A percentile compares a stretch with the other conserved stretches of the same genome.
These are phyloP conservation scores for Protomyces inouyei DNA, from an alignment of 1,139 yeast species.

Conservation along the genomic window DNA sequence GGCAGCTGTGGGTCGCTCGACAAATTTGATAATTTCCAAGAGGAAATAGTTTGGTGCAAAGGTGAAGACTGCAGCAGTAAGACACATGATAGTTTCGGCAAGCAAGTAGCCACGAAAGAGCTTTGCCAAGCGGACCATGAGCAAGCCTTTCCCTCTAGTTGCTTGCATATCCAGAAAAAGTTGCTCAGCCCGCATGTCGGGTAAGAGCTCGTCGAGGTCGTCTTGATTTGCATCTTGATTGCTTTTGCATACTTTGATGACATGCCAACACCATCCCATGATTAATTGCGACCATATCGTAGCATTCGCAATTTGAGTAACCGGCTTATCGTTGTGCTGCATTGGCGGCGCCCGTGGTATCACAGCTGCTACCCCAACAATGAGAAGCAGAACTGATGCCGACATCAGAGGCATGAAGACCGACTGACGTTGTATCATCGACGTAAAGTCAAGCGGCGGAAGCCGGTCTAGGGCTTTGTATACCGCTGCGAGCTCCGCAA, in stretches of 20 bases:
- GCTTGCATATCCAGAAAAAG: background rate
- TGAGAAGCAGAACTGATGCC: no score
- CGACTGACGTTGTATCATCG: no score
- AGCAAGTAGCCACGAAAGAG: background rate
- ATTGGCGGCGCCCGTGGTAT: slow-evolving; percentile 7
- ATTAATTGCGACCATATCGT: background rate
- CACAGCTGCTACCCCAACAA: background rate
- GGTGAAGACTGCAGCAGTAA: background rate
- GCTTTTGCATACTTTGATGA: background rate
- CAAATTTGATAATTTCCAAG: background rate
- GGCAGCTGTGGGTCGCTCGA: background rate
- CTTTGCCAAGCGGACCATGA: background rate
- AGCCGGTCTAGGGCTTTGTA: no score
- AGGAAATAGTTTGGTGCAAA: slow-evolving; percentile 14
- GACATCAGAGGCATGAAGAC: no score
- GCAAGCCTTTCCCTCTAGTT: background rate
- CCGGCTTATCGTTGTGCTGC: slow-evolving; percentile 3
- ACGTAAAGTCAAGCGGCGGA: no score
- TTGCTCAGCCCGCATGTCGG: background rate
- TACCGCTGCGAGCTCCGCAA: no score
- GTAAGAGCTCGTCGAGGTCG: slow-evolving; percentile 1
- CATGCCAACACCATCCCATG: background rate
- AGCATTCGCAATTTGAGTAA: background rate
- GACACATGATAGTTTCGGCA: background rate
- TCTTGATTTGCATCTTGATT: background rate